Conservation (phyloP, 2,329 filamentous ascomycete genomes). For the Xylariaceae sp. region DNA sequence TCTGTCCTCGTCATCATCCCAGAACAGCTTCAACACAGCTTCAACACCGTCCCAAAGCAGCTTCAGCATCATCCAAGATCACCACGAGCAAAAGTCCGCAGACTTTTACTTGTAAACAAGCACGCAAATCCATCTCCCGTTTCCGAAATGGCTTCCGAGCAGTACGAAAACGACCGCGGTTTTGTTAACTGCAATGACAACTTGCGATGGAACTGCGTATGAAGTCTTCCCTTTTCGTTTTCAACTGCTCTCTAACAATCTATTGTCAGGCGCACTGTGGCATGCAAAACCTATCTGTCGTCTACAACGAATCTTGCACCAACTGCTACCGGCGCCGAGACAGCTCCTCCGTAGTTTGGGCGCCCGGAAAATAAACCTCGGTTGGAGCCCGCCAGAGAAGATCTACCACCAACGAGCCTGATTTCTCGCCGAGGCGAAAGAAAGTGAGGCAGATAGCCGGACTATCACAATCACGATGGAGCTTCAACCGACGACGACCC, state of each 20-base stretch:
- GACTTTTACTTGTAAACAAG: background rate
- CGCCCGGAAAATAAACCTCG: background rate
- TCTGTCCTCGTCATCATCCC: background rate
- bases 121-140: background rate
- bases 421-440: background rate
- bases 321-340: constrained; percentile 14
- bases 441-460: background rate
- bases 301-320: constrained; percentile 6
- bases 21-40: background rate
- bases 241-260: constrained; percentile 13
- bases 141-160: background rate
- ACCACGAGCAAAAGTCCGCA: background rate
- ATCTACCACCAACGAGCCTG: background rate
- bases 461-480: background rate
- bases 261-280: constrained; percentile 19
- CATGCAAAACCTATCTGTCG: constrained; percentile 18
- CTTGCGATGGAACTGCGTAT: constrained; percentile 27
- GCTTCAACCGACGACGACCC: background rate
- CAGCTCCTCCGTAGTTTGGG: constrained; percentile 8
- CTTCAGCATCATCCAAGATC: too few species aligned
- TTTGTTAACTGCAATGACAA: background rate
- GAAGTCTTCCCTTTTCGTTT: background rate
- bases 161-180: background rate
- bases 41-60: background rate
- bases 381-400: background rate